Conservation (phyloP, 129 eudicot species). For the Helianthus annuus region DNA sequence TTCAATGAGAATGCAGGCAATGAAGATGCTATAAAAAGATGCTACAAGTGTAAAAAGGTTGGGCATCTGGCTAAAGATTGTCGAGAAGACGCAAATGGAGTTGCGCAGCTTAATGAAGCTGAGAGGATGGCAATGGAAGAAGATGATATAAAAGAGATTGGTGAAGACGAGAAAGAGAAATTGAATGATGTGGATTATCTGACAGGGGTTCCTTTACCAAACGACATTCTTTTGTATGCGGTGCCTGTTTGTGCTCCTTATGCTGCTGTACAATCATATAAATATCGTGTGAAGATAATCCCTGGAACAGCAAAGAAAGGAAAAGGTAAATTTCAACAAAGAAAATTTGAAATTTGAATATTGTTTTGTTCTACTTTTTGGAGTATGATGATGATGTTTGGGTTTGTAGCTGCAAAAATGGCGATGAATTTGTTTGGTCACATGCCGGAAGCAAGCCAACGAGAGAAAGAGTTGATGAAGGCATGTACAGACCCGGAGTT, state of each 20-base stretch:
- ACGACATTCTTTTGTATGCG: conserved; percentile 83
- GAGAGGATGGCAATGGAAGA: conserved; percentile 87
- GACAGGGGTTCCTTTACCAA: conserved; percentile 79
- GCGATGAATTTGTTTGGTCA: conserved; percentile 84
- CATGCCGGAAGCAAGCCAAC: conserved; percentile 64
- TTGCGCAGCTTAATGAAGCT: conserved; percentile 38
- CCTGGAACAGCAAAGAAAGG: conserved; percentile 96
- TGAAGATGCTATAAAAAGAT: conserved; percentile 62
- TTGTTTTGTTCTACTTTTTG: not conserved
- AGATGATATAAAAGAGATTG: conserved; percentile 92
- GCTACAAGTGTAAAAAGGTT: conserved; percentile 85
- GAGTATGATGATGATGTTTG: not conserved
- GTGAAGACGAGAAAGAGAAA: conserved; percentile 88
- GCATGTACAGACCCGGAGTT: conserved; percentile 97
- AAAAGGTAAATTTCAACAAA: conserved; percentile 53
- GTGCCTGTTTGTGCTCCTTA: conserved; percentile 98
- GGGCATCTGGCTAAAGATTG: conserved; percentile 91
- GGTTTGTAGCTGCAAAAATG: conserved; percentile 80
- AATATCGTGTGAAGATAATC: conserved; percentile 82
- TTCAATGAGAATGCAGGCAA: conserved; percentile 28
- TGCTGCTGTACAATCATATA: conserved; percentile 81
- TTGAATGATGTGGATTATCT: conserved; percentile 82
- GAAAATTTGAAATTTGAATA: not conserved
- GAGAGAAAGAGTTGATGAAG: conserved; percentile 96
- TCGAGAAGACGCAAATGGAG: conserved; percentile 43